A percentile compares a stretch with the other conserved stretches of the same genome.
These are phyloP conservation scores for Selaginella tamariscina DNA, from an alignment of 75 land plant species.

Conservation along the genomic window DNA sequence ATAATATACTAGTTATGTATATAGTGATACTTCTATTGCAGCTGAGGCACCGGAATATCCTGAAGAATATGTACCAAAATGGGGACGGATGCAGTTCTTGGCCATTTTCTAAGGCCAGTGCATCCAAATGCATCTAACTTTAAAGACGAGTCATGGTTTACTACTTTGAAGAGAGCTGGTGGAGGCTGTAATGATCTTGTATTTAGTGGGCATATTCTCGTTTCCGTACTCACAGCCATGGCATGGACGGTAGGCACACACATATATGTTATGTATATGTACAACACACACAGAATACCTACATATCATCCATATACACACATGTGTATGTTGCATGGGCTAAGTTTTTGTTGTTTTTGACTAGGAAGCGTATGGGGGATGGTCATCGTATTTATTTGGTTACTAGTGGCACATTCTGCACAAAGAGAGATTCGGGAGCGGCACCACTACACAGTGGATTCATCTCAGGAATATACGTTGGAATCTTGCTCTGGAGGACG, in stretches of 20 bases:
- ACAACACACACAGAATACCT: too few relatives aligned
- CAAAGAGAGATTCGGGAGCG: constrained; percentile 85
- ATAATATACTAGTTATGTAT: constrained; percentile 1
- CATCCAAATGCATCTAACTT: constrained; percentile 19
- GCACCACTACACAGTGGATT: constrained; percentile 81
- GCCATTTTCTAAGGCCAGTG: constrained; percentile 54
- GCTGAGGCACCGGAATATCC: constrained; percentile 34
- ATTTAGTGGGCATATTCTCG: constrained; percentile 89
- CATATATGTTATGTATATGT: too few relatives aligned
- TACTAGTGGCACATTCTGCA: constrained; percentile 65
- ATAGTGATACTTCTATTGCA: constrained; percentile 14
- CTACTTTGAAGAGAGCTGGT: constrained; percentile 63
- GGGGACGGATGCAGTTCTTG: constrained; percentile 87
- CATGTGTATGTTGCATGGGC: too few relatives aligned
- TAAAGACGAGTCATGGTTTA: constrained; percentile 57
- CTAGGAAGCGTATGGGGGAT: constrained; percentile 92
- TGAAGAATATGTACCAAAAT: constrained; percentile 57
- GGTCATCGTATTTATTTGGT: constrained; percentile 61
- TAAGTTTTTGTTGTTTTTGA: neutral
- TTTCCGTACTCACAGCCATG: constrained; percentile 91
- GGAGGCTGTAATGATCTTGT: constrained; percentile 95
- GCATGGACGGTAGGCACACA: constrained; percentile 81
- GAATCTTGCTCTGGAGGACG: constrained; percentile 71
- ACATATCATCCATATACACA: too few relatives aligned
- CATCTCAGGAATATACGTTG: constrained; percentile 71